These are phyloP conservation scores for Polysphondylium violaceum DNA, from an alignment of 78 protist species.

Conservation along the genomic window DNA sequence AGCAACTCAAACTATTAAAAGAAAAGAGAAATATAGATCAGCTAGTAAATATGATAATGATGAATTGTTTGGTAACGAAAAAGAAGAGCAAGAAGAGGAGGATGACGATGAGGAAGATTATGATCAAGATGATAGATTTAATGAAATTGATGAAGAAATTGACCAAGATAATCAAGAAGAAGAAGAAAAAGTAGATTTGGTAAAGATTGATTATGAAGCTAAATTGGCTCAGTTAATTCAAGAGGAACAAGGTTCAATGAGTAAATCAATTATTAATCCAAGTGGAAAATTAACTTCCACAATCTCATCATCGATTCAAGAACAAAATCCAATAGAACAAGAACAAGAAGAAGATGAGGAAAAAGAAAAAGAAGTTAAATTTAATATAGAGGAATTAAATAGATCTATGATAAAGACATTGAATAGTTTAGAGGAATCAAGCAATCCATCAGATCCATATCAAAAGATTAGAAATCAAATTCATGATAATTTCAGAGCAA, in stretches of 20 bases:
- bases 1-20: neutral
- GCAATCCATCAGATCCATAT: slow-evolving; percentile 7
- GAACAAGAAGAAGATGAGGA: neutral
- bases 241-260: neutral
- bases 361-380: neutral
- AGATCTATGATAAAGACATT: neutral
- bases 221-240: slow-evolving; percentile 9
- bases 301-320: neutral
- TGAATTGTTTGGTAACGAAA: neutral
- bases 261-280: neutral
- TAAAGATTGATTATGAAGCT: neutral
- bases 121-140: neutral
- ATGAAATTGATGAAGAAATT: neutral
- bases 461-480: slow-evolving; percentile 1
- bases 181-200: neutral
- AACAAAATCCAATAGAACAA: neutral
- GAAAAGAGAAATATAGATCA: neutral
- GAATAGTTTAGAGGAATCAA: neutral
- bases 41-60: neutral
- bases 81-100: neutral
- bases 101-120: neutral
- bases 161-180: slow-evolving; percentile 6
- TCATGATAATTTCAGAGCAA: slow-evolving; percentile 14
- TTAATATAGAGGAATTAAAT: neutral
- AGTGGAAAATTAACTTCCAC: neutral